Conservation (phyloP, 2,329 filamentous ascomycete genomes). For the Xylaria sp. region DNA sequence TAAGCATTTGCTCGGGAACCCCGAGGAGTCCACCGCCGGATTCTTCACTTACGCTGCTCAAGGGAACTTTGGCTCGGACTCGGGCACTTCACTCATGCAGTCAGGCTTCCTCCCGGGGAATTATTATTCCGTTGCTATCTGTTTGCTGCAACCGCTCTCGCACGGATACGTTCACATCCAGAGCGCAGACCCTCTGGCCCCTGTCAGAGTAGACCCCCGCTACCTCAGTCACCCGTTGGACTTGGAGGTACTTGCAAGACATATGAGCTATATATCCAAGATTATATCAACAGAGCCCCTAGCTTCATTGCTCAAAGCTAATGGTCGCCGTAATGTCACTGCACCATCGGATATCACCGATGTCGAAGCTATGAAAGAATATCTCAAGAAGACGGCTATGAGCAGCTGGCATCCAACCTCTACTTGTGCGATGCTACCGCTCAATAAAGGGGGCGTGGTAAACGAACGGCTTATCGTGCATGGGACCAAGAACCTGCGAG, state of each 20-base stretch:
- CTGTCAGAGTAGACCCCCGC: background rate
- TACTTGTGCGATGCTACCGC: constrained; percentile 5
- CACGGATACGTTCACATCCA: background rate
- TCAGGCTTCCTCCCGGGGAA: background rate
- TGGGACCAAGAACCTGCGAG: background rate
- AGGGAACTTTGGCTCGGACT: constrained; percentile 2
- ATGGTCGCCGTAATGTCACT: background rate
- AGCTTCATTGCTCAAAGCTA: background rate
- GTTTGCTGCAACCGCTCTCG: background rate
- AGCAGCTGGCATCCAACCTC: background rate
- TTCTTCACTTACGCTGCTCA: background rate
- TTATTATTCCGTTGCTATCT: constrained; percentile 1
- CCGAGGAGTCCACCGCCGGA: background rate
- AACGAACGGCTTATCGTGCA: background rate
- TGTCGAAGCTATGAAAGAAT: background rate
- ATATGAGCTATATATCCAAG: background rate
- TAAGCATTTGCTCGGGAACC: background rate
- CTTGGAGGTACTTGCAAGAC: background rate
- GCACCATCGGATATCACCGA: background rate
- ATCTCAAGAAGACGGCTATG: background rate
- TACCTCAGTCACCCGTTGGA: background rate
- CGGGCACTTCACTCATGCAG: background rate
- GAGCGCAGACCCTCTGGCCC: background rate
- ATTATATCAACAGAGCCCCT: background rate
- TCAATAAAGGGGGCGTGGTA: background rate